A percentile compares a stretch with the other conserved stretches of the same genome.
phyloP scores from a whole-genome alignment of 805 yeast species.

The Starmerella floris region DNA sequence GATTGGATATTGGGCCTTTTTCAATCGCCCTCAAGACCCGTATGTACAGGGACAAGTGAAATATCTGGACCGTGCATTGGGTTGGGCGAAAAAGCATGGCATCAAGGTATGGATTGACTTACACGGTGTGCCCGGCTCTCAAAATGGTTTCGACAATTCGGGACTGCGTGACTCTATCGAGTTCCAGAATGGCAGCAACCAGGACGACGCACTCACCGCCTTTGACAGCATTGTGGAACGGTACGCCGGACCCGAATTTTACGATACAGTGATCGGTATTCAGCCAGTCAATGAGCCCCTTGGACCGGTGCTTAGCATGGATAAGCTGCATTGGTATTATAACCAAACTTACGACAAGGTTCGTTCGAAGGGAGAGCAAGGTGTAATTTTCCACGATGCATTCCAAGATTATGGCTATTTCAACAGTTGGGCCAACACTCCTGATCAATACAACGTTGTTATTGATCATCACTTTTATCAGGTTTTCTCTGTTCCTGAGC shows the following conservation, averaged over 20 bases:
- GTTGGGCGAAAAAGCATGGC: constrained; percentile 52
- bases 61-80: constrained; percentile 62
- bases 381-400: constrained; percentile 71
- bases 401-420: constrained; percentile 50
- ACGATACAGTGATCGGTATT: constrained; percentile 68
- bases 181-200: constrained; percentile 41
- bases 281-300: constrained; percentile 84
- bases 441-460: constrained; percentile 49
- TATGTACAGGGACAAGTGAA: constrained; percentile 70
- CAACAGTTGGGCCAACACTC: constrained; percentile 23
- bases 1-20: constrained; percentile 89
- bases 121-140: constrained; percentile 96
- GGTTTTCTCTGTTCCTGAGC: constrained; percentile 56
- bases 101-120: constrained; percentile 80
- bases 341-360: constrained; percentile 49
- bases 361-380: constrained; percentile 39
- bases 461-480: constrained; percentile 88
- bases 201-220: constrained; percentile 42
- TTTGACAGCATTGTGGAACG: constrained; percentile 42
- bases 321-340: constrained; percentile 46
- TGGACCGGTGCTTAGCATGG: constrained; percentile 51
- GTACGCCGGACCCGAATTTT: constrained; percentile 48
- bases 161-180: constrained; percentile 51
- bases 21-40: constrained; percentile 52
- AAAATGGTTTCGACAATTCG: constrained; percentile 90